Evolutionary conservation across 352 stramenopile genomes (phyloP), one percentile per base, ranked within the genome.

Genomic region (Pythium monospermum): DNA sequence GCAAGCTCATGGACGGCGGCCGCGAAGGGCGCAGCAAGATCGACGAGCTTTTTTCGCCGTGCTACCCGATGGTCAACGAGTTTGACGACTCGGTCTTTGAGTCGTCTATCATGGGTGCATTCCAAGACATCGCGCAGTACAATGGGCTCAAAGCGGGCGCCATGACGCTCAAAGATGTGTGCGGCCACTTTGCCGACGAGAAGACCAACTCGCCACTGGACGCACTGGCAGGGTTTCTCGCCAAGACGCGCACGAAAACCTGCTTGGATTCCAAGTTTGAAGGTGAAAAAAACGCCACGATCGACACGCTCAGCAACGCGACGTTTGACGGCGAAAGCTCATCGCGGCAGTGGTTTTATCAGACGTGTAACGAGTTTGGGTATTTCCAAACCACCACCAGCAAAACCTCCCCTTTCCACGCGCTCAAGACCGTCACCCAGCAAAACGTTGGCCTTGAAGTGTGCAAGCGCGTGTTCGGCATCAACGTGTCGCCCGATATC

Each of bases 341-440:
- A 49, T 71, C 73, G 27, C 76, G 81, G 12, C 81, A 91, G 60
- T 96, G 85, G 85, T 73, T 86, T 8, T 96, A 89, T 53, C 82
- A 94, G 58, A 94, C 83, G 18, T 96, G 85, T 66, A 95, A 92
- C 56, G 83, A 96, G 50, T 93, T 96, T 41, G 84, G 84, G 5
- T 96, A 91, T 62, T 93, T 90, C 54, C 83, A 94, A 54, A 90
- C 79, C 19, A 77, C 80, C 11, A 78, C 66, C 16, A 87, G 71
- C 40, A 31, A 46, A 3, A 60, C 53, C 21, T 85, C 82, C 40
- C 83, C 79, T 8, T 91, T 90, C 57, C 65, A 82, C 31, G 63
- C 69, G 48, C 60, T 96, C 21, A 79, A 62, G 49, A 75, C 71
- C 2, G 67, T 87, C n/a, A 91, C 83, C 0, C 67, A 85, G 54